Percentiles rank a stretch among this genome's conserved stretches.
phyloP scores from a whole-genome alignment of 805 yeast genomes.

The Komagataella ulmi region DNA sequence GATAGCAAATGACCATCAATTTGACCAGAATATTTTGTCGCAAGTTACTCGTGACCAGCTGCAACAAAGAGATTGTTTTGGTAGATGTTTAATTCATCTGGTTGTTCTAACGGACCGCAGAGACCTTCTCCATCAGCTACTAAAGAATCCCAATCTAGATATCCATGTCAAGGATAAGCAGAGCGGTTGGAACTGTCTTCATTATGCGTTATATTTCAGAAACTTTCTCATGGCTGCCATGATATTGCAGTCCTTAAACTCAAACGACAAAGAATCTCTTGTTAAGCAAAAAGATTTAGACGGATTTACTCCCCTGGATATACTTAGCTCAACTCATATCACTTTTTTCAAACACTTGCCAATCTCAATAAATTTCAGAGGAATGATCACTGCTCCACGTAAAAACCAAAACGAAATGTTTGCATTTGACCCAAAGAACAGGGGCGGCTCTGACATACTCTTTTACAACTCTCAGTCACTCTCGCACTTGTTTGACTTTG shows the following conservation, averaged over 20 bases:
- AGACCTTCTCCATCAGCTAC: constrained; percentile 29
- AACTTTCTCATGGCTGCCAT: constrained; percentile 39
- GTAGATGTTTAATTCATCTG: constrained; percentile 46
- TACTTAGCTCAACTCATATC: constrained; percentile 19
- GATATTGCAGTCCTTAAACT: constrained; percentile 14
- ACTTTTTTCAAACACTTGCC: not conserved
- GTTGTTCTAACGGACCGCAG: constrained; percentile 35
- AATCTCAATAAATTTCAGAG: not conserved
- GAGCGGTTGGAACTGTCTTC: constrained; percentile 74
- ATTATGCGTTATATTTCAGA: constrained; percentile 49
- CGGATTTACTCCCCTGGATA: constrained; percentile 61
- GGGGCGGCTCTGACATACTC: constrained; percentile 47
- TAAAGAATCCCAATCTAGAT: constrained; percentile 35
- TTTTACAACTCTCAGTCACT: constrained; percentile 32
- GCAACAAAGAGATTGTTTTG: constrained; percentile 50
- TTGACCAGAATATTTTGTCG: constrained; percentile 6
- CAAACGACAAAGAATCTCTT: constrained; percentile 14
- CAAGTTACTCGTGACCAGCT: constrained; percentile 24
- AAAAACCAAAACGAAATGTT: not conserved
- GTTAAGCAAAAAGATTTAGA: constrained; percentile 54
- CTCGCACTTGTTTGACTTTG: not conserved
- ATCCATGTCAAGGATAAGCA: constrained; percentile 45
- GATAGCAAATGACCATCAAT: constrained; percentile 1
- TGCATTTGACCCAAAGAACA: constrained; percentile 1
- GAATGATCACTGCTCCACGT: not conserved